Evolutionary conservation across 2,329 filamentous ascomycete genomes (phyloP).

Genomic region (Penicillium sp.): DNA sequence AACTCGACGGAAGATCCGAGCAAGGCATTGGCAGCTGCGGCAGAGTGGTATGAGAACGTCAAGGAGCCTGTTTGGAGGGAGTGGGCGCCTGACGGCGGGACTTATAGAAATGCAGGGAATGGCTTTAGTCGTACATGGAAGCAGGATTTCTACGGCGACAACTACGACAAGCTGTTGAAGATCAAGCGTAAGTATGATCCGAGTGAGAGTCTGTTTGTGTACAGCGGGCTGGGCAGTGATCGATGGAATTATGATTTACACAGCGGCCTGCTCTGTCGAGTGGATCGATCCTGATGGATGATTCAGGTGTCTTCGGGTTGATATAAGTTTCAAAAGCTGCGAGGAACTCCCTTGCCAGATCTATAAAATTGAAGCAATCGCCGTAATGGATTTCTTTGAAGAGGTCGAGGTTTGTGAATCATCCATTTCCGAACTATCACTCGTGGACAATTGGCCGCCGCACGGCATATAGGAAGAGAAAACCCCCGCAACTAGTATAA

Average conservation of each 20-base stretch:
- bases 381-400: no score
- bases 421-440: no score
- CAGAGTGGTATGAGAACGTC: conserved; percentile 12
- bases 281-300: not conserved
- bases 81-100: conserved; percentile 26
- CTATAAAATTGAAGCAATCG: no score
- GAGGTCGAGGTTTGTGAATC: no score
- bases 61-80: conserved; percentile 25
- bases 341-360: no score
- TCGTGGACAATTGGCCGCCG: no score
- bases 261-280: conserved; percentile 18
- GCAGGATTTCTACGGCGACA: conserved; percentile 26
- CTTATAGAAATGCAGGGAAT: conserved; percentile 28
- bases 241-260: conserved; percentile 21
- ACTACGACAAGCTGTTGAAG: conserved; percentile 27
- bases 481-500: no score
- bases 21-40: not conserved
- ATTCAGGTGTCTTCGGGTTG: no score
- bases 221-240: conserved; percentile 22
- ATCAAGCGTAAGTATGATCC: conserved; percentile 33
- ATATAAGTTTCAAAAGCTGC: no score
- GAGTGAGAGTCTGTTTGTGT: conserved; percentile 13
- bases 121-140: conserved; percentile 17
- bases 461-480: no score
- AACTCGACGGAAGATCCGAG: conserved; percentile 8